phyloP scores from a whole-genome alignment of 179 eudicot genomes.

The Spinacia oleracea region DNA sequence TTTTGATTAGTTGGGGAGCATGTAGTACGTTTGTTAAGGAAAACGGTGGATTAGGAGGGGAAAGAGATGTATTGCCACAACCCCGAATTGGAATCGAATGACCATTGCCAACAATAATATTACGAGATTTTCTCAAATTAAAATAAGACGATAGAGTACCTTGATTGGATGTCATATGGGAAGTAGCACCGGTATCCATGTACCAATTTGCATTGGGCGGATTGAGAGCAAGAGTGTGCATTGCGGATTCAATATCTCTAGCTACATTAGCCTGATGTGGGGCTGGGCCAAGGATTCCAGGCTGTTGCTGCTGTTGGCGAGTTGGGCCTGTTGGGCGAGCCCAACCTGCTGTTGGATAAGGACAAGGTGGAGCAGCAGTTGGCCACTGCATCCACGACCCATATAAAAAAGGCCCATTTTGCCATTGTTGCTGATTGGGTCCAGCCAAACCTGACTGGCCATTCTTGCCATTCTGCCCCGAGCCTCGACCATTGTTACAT shows the following conservation, averaged over 20 bases:
- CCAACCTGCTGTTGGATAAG: too few species aligned
- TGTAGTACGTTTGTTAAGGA: background rate
- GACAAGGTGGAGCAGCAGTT: too few species aligned
- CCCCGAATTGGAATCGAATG: background rate
- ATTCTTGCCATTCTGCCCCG: too few species aligned
- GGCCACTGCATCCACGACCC: too few species aligned
- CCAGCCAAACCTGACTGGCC: too few species aligned
- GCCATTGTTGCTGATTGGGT: too few species aligned
- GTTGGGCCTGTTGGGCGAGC: too few species aligned
- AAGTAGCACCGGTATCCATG: background rate
- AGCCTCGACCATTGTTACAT: too few species aligned
- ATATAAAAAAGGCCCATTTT: too few species aligned
- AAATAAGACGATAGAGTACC: background rate
- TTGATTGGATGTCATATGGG: background rate
- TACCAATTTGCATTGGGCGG: background rate
- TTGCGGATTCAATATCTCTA: background rate
- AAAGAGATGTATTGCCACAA: background rate
- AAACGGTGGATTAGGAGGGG: background rate
- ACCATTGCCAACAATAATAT: background rate
- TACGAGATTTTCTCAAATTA: background rate
- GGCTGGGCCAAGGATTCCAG: background rate
- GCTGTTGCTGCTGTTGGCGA: too few species aligned
- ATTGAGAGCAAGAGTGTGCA: background rate
- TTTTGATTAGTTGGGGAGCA: too few species aligned
- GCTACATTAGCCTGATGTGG: background rate